These are phyloP conservation scores for Fusarium circinatum DNA, from an alignment of 2,329 filamentous ascomycete genomes.

Conservation along the genomic window DNA sequence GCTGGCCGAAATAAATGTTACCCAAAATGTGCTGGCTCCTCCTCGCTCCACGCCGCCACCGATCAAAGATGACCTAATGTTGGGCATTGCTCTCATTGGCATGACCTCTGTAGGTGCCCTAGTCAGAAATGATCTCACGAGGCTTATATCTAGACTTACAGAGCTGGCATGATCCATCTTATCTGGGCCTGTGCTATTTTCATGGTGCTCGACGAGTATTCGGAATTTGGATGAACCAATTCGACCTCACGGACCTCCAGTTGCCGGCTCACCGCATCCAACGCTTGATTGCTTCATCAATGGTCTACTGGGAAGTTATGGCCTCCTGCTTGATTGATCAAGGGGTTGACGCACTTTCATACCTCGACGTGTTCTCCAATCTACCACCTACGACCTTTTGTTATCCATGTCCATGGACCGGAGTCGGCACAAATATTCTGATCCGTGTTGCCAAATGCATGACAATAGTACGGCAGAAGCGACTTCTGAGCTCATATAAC, in stretches of 20 bases:
- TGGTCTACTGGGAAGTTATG: conserved; percentile 37
- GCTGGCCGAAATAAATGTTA: neutral
- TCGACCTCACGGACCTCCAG: neutral
- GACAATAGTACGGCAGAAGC: neutral
- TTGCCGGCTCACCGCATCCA: neutral
- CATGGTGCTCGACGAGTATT: conserved; percentile 21
- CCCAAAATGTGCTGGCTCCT: accelerated
- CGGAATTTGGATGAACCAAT: conserved; percentile 5
- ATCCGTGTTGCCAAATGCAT: conserved; percentile 10
- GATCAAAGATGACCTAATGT: conserved; percentile 17
- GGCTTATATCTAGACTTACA: neutral
- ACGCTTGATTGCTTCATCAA: conserved; percentile 17
- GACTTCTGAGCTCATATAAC: neutral
- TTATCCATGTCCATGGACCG: conserved; percentile 26
- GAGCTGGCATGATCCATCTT: conserved; percentile 28
- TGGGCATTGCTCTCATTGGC: conserved; percentile 22
- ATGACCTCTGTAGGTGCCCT: conserved; percentile 24
- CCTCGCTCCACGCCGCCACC: too few species aligned
- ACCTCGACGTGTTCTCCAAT: conserved; percentile 13
- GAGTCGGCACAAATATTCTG: conserved; percentile 13
- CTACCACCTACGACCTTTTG: neutral
- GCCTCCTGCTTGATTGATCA: conserved; percentile 26
- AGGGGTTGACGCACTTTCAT: neutral
- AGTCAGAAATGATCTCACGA: accelerated
- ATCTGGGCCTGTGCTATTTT: conserved; percentile 14